Percentiles rank a stretch among this genome's conserved stretches.
phyloP scores from a whole-genome alignment of 148 eudicot species.

The Diospyros kaki region DNA sequence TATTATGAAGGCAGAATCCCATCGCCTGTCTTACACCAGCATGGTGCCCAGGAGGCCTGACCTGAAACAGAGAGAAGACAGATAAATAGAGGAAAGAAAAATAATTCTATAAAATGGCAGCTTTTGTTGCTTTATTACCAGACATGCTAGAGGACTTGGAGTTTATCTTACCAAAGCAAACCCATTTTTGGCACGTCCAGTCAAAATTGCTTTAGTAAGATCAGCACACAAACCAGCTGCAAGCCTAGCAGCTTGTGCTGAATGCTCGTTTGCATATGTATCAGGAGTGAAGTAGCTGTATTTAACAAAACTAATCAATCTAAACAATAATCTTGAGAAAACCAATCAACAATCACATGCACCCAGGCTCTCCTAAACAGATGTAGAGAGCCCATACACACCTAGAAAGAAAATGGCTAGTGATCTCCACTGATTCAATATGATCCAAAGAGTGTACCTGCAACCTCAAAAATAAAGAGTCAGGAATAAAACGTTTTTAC shows the following conservation, averaged over 20 bases:
- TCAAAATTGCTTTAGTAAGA: conserved; percentile 74
- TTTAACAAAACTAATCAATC: conserved; percentile 6
- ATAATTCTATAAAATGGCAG: neutral
- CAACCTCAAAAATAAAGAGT: conserved; percentile 25
- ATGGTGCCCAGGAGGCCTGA: conserved; percentile 99
- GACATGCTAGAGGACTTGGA: conserved; percentile 1
- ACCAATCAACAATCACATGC: neutral
- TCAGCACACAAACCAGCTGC: conserved; percentile 99
- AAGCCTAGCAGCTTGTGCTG: conserved; percentile 89
- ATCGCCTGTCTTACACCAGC: conserved; percentile 87
- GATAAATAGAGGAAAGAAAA: neutral
- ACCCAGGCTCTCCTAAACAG: neutral
- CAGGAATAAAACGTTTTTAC: neutral
- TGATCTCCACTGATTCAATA: conserved; percentile 70
- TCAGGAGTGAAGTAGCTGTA: conserved; percentile 93
- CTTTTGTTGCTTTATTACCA: neutral
- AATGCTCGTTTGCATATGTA: conserved; percentile 94
- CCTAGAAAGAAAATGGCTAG: conserved; percentile 76
- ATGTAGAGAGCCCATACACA: conserved; percentile 13
- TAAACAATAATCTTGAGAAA: neutral
- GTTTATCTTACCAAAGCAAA: conserved; percentile 78
- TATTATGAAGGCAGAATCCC: conserved; percentile 99
- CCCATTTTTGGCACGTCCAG: conserved; percentile 82
- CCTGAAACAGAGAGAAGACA: conserved; percentile 35
- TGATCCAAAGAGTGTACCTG: conserved; percentile 86